Conservation (phyloP, 2,329 filamentous ascomycete species). For the Piedraia hortae region DNA sequence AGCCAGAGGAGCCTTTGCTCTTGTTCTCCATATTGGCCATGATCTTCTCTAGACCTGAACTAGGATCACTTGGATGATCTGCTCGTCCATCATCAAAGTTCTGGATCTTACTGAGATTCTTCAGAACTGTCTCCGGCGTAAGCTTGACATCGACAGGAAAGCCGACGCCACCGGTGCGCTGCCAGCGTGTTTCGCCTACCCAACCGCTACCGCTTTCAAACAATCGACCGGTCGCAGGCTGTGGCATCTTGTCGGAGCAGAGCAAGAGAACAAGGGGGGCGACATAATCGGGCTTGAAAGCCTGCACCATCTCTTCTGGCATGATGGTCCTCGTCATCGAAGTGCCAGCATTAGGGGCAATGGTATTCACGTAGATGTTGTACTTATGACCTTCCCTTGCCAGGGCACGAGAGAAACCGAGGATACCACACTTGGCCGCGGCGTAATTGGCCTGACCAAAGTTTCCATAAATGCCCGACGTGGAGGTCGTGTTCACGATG, state of each 20-base stretch:
- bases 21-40: constrained; percentile 70
- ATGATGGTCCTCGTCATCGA: constrained; percentile 83
- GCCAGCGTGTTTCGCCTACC: constrained; percentile 80
- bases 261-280: constrained; percentile 76
- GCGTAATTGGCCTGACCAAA: constrained; percentile 97
- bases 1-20: constrained; percentile 14
- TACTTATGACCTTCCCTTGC: constrained; percentile 86
- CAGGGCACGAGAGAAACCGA: constrained; percentile 80
- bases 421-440: constrained; percentile 43
- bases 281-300: constrained; percentile 97
- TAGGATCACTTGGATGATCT: constrained; percentile 56
- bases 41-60: constrained; percentile 52
- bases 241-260: constrained; percentile 61
- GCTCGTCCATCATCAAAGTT: constrained; percentile 71
- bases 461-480: constrained; percentile 94
- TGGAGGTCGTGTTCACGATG: constrained; percentile 88
- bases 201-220: constrained; percentile 93
- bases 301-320: constrained; percentile 92
- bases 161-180: constrained; percentile 63
- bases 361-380: constrained; percentile 95
- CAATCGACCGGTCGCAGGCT: constrained; percentile 56
- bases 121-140: constrained; percentile 58
- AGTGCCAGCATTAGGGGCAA: constrained; percentile 89
- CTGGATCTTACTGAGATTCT: constrained; percentile 50
- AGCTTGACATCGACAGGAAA: constrained; percentile 70